Evolutionary conservation across 768 basidiomycete genomes (phyloP), one percentile per base, ranked within the genome.

Genomic region (Mycena rebaudengoi): DNA sequence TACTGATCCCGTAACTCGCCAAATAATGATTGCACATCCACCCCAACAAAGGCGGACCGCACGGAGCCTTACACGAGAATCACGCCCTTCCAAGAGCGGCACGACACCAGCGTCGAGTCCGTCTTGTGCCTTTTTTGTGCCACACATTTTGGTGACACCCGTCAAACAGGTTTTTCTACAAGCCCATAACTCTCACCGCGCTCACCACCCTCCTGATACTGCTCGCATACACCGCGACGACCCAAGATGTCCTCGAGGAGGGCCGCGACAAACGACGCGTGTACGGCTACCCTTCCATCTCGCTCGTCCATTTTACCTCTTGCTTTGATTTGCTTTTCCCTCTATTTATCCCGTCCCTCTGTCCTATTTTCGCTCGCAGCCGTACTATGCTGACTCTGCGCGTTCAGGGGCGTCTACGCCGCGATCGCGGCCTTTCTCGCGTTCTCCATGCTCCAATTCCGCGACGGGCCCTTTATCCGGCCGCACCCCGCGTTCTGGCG

Each of bases 401-500:
- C 51, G 67, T 51, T 39, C 71, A 94, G 93, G 50, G 94, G 94
- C 26, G 83, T 86, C 43, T 95, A 93, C 66, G 93, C 94, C 53
- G 84, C 90, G 12, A 81, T 91, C 48, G 83, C 83, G 11, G 85
- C 90, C 41, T 95, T 95, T 76, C 82, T 95, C 60, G 75, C 86
- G 64, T 95, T 94, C 76, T 91, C 91, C 28, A 91, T 91, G 85
- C 83, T 96, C 50, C 94, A 96, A 70, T 95, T 95, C 71, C 89
- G 94, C 61, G 94, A 96, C 73, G 94, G 94, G 0, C 94, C 94
- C 29, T 96, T 92, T 75, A 84, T 95, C 72, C 88, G 94, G 35
- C 94, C 94, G 0, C 94, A 96, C 75, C 94, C 94, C 62, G 91
- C 89, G 18, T 92, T 94, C 75, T 95, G 93, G 93, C 84, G 94